Evolutionary conservation across 257 asterid genomes (phyloP).

Genomic region (Lithospermum erythrorhizon): DNA sequence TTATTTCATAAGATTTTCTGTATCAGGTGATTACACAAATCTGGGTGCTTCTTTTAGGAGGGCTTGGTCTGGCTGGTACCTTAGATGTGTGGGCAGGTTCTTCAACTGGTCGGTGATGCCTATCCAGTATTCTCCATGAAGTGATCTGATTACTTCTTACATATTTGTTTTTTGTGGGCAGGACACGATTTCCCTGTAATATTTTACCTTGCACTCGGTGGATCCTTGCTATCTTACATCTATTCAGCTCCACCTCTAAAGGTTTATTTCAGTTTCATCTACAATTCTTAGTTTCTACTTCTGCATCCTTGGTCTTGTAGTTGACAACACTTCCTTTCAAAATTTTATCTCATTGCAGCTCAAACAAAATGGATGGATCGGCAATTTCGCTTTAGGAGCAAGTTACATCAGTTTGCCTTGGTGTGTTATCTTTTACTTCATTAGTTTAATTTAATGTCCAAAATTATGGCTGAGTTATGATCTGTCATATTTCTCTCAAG

Average conservation of each 20-base stretch:
- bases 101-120: conserved; percentile 3
- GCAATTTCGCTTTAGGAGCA: conserved; percentile 94
- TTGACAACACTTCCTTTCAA: too few relatives aligned
- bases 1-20: conserved; percentile 13
- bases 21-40: conserved; percentile 85
- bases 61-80: conserved; percentile 75
- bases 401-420: conserved; percentile 97
- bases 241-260: conserved; percentile 97
- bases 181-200: conserved; percentile 76
- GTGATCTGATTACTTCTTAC: conserved; percentile 10
- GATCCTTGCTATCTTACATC: conserved; percentile 88
- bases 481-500: neutral
- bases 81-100: conserved; percentile 88
- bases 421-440: conserved; percentile 25
- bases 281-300: conserved; percentile 1
- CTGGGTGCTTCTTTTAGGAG: conserved; percentile 91
- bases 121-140: conserved; percentile 5
- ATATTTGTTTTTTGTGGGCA: conserved; percentile 39
- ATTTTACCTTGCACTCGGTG: conserved; percentile 91
- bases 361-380: conserved; percentile 97
- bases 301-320: neutral
- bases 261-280: conserved; percentile 32
- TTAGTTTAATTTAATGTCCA: conserved; percentile 2
- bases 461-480: neutral
- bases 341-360: conserved; percentile 43